Base-by-base conservation (phyloP, 768 basidiomycete species). In the Ramaria rubella region DNA sequence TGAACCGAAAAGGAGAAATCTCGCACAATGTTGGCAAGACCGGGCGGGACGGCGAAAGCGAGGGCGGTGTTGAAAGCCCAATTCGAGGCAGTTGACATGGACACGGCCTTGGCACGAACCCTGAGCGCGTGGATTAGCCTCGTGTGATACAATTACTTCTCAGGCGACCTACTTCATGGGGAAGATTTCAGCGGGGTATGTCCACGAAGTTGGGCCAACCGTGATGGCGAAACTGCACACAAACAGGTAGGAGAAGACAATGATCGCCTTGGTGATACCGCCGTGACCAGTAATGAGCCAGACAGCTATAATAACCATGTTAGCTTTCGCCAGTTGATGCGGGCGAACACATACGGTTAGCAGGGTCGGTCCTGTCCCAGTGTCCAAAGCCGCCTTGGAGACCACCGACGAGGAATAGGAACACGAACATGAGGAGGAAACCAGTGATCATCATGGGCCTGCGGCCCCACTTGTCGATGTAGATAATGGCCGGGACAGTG, bases 391-490 rank as follows among this genome's bases (percentile, higher is more conserved):
- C 66, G 21, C 76, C 85, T 68, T 89, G 87, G 17, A 90, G 75
- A 52, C 83, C 85, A 52, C 87, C 87, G 62, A 90, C 88, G 49
- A 88, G 80, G 73, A 75, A 83, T 61, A 90, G 77, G 76, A 80
- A 90, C 75, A 85, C 81, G 49, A 83, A 83, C 88, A 90, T 87
- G 56, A 81, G 65, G 3, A 81, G 68, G 2, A 82, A 80, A 27
- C 85, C 87, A 49, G 70, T 70, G 56, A 90, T 72, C 1, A 90
- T 73, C 75, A 90, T 84, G 6, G 87, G 87, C 19, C 87, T 78
- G 38, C 87, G 85, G 57, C 88, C 88, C 85, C 86, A 88, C 68
- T 73, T 77, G 68, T 90, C 88, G 63, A 88, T 86, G 71, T 81
- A 87, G 63, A 77, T 59, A 61, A 80, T 76, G 1, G 77, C 77